phyloP scores from a whole-genome alignment of 345 rosid genomes.

The Combretum micranthum region DNA sequence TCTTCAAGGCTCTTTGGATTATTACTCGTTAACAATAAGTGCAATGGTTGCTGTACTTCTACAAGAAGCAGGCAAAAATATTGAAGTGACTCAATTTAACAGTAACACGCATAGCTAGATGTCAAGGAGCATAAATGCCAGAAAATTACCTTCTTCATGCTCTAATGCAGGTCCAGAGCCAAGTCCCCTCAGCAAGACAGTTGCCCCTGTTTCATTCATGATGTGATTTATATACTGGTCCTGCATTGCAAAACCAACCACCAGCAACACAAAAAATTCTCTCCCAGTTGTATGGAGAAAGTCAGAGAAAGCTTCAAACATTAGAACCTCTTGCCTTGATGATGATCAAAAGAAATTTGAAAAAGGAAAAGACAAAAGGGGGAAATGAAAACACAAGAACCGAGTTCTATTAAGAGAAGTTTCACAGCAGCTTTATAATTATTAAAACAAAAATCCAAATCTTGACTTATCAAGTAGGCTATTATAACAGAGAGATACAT shows the following conservation, averaged over 20 bases:
- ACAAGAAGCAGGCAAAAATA: conserved; percentile 18
- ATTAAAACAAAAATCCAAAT: not conserved
- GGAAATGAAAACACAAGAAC: not conserved
- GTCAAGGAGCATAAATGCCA: not conserved
- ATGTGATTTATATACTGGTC: conserved; percentile 99
- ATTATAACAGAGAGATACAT: not conserved
- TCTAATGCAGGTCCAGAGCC: conserved; percentile 59
- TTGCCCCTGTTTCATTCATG: conserved; percentile 98
- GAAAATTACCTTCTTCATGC: conserved; percentile 45
- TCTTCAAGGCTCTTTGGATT: conserved; percentile 71
- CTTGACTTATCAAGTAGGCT: not conserved
- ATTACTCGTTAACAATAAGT: conserved; percentile 65
- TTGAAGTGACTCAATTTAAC: not conserved
- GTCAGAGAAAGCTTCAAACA: conserved; percentile 91
- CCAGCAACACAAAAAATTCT: conserved; percentile 83
- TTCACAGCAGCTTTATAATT: too few relatives aligned
- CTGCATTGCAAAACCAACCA: conserved; percentile 83
- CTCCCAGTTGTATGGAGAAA: conserved; percentile 93
- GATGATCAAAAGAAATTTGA: conserved; percentile 18
- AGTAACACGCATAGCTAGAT: not conserved
- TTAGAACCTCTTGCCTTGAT: conserved; percentile 66
- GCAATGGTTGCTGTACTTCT: conserved; percentile 69
- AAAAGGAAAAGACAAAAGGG: conserved; percentile 12
- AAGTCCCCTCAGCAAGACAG: conserved; percentile 62
- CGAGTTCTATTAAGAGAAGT: too few relatives aligned